These are phyloP conservation scores for Striga hermonthica DNA, from an alignment of 305 asterid species.

Conservation along the genomic window DNA sequence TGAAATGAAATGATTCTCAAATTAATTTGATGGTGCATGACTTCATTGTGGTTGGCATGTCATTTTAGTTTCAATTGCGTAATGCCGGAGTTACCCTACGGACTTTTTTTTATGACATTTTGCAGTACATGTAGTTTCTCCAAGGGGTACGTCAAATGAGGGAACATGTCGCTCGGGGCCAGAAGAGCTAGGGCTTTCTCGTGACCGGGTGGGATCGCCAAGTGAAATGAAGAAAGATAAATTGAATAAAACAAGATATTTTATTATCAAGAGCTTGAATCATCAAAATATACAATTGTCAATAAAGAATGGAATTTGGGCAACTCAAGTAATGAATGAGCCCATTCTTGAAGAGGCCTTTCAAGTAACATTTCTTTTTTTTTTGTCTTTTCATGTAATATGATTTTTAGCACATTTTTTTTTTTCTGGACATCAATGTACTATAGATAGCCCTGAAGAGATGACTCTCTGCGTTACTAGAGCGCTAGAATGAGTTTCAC, in stretches of 20 bases:
- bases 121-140: constrained; percentile 44
- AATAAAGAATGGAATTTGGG: constrained; percentile 86
- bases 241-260: constrained; percentile 56
- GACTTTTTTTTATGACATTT: constrained; percentile 30
- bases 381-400: constrained; percentile 36
- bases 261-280: constrained; percentile 90
- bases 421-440: constrained; percentile 32
- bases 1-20: constrained; percentile 22
- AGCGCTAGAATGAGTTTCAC: constrained; percentile 34
- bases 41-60: constrained; percentile 25
- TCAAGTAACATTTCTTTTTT: constrained; percentile 59
- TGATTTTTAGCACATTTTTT: constrained; percentile 30
- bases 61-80: constrained; percentile 17
- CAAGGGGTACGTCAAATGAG: constrained; percentile 44
- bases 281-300: constrained; percentile 83
- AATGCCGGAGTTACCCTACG: constrained; percentile 24
- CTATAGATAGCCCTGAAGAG: constrained; percentile 28
- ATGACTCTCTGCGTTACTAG: constrained; percentile 26
- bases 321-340: constrained; percentile 98
- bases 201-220: constrained; percentile 52
- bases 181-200: constrained; percentile 44
- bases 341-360: constrained; percentile 92
- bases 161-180: constrained; percentile 51
- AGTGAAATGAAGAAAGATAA: constrained; percentile 48
- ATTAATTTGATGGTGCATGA: constrained; percentile 13